Evolutionary conservation across 805 yeast species (phyloP).

Genomic region (Saturnispora serradocipensis): DNA sequence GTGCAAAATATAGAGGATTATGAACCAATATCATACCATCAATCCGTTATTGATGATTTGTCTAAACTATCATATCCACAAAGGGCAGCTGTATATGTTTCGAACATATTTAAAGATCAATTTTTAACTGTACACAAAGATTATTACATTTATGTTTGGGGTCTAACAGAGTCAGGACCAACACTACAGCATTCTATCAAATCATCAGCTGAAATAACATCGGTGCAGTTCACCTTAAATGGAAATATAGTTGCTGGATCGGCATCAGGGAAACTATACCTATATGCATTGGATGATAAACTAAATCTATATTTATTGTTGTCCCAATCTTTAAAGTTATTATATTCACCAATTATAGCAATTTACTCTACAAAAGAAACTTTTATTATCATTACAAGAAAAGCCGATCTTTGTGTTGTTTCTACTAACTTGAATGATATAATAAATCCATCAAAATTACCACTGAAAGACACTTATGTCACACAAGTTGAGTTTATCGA

Average conservation of each 20-base stretch:
- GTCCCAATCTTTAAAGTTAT: not conserved
- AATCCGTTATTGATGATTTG: slow-evolving; percentile 4
- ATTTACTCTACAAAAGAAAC: slow-evolving; percentile 21
- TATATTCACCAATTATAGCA: slow-evolving; percentile 16
- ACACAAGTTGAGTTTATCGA: slow-evolving; percentile 17
- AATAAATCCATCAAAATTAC: slow-evolving; percentile 9
- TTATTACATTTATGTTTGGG: slow-evolving; percentile 10
- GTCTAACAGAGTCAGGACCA: slow-evolving; percentile 18
- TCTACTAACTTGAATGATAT: slow-evolving; percentile 19
- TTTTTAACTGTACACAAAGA: slow-evolving; percentile 9
- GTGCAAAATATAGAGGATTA: slow-evolving; percentile 5
- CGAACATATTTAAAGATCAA: not conserved
- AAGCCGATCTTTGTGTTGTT: slow-evolving; percentile 17
- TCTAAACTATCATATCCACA: slow-evolving; percentile 1
- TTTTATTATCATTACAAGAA: slow-evolving; percentile 16
- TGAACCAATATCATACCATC: slow-evolving; percentile 1
- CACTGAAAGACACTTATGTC: not conserved
- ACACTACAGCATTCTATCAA: slow-evolving; percentile 18
- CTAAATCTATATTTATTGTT: not conserved
- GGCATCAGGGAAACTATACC: slow-evolving; percentile 39
- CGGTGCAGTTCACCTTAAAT: slow-evolving; percentile 30
- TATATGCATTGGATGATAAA: slow-evolving; percentile 23
- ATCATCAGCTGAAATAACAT: slow-evolving; percentile 32
- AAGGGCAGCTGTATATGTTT: slow-evolving; percentile 3
- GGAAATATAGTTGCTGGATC: slow-evolving; percentile 40